phyloP scores from a whole-genome alignment of 2,329 filamentous ascomycete species.

The Phyllosticta ampelicida region DNA sequence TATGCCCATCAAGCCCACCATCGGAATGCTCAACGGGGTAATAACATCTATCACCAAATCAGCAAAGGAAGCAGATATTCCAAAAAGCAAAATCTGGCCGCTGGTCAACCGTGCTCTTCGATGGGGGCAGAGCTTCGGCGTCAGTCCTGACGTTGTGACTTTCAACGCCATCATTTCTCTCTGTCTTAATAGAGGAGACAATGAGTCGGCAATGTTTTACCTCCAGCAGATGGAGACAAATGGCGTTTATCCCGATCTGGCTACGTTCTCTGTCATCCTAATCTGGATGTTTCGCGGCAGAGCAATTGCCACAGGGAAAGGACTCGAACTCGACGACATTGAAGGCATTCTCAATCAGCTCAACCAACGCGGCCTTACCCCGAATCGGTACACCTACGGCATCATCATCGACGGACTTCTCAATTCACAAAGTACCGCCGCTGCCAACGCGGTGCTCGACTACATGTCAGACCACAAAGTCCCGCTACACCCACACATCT shows the following conservation, averaged over 20 bases:
- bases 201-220: constrained; percentile 40
- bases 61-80: not conserved
- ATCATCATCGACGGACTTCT: constrained; percentile 59
- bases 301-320: constrained; percentile 24
- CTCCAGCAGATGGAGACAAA: constrained; percentile 49
- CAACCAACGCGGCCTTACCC: not conserved
- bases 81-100: not conserved
- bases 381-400: constrained; percentile 39
- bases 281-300: constrained; percentile 45
- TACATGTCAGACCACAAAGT: constrained; percentile 49
- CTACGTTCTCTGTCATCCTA: constrained; percentile 64
- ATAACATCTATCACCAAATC: constrained; percentile 37
- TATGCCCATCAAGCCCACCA: constrained; percentile 44
- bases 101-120: constrained; percentile 22
- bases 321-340: not conserved
- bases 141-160: constrained; percentile 38
- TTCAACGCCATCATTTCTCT: constrained; percentile 62
- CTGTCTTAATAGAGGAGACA: constrained; percentile 41
- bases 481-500: constrained; percentile 52
- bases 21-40: constrained; percentile 58
- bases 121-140: constrained; percentile 33
- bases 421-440: constrained; percentile 35
- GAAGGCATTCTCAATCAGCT: not conserved
- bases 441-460: constrained; percentile 50
- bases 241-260: constrained; percentile 49